These are phyloP conservation scores for Pythium phragmitis DNA, from an alignment of 352 stramenopile genomes.

Conservation along the genomic window DNA sequence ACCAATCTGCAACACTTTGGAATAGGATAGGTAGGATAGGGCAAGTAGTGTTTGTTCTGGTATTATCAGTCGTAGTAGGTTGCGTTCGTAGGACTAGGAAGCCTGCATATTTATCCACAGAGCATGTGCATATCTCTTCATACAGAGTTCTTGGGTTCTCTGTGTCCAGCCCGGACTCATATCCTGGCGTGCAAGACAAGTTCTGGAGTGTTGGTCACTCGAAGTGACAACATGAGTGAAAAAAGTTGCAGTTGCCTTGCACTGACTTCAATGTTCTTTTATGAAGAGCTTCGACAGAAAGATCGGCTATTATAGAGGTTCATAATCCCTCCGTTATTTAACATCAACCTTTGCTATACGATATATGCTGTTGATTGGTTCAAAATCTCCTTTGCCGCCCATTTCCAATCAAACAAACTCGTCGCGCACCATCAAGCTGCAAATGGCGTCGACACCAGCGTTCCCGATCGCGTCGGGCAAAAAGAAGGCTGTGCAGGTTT, in stretches of 20 bases:
- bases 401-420: constrained; percentile 16
- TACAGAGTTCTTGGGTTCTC: background rate
- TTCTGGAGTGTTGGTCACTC: constrained; percentile 9
- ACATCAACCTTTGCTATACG: background rate
- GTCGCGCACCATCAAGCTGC: background rate
- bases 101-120: constrained; percentile 28
- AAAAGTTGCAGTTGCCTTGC: constrained; percentile 24
- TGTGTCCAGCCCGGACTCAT: background rate
- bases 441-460: constrained; percentile 46
- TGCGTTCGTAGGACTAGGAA: constrained; percentile 22
- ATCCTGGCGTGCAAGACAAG: background rate
- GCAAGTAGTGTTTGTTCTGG: constrained; percentile 1
- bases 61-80: background rate
- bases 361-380: background rate
- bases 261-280: constrained; percentile 29
- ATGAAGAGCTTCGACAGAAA: background rate
- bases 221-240: constrained; percentile 13
- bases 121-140: constrained; percentile 13
- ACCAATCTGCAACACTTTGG: background rate
- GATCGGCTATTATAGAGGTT: too few relatives aligned
- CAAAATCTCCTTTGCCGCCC: background rate
- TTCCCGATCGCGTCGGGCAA: constrained; percentile 75
- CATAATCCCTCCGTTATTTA: background rate
- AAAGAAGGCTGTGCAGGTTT: constrained; percentile 78
- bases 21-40: constrained; percentile 10